Base-by-base conservation (phyloP, 164 flowering plant species). In the Macadamia integrifolia region DNA sequence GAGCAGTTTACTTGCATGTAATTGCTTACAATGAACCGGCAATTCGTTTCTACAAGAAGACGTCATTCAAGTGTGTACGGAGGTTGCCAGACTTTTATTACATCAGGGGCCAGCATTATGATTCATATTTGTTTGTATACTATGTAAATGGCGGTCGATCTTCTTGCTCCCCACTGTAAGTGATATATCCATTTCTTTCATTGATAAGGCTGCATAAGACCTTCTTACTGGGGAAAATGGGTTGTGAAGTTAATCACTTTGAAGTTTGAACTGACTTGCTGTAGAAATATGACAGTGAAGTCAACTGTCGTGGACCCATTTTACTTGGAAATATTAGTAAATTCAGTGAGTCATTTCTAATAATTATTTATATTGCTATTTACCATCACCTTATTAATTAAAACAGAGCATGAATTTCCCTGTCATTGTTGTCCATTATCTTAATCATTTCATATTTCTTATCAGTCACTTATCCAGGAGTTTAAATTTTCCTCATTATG, bases 161-260 rank as follows among this genome's bases (percentile, higher is more conserved):
- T 81, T 89, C 96, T 31, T 90, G 93, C 83, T 94, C 99, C 30
- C 91, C 87, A 35, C 65, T 90, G 99, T 94, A 89, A 88, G 97
- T 83, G 28, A 52, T 64, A 64, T 56, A 67, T 50, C 62, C 35
- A 42, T 46, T 40, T 6, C 44, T 53, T 65, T 59, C n/a, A 1
- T 17, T 60, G 8, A 35, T 7, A 8, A 10, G 30, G 18, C 14
- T 13, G 42, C 23, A 14, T 17, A 17, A 29, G 13, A 17, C 46
- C 2, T 69, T 5, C n/a, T 23, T 12, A 32, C 31, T 42, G 0
- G 40, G 40, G 40, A 35, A 35, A 35, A 35, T 35, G 40, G 40
- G 40, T 35, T 35, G 40, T 35, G 40, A 5, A 35, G 5, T 2
- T 35, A 2, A 35, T 5, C 40, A 35, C 40, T 35, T 35, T 0